A percentile compares a stretch with the other conserved stretches of the same genome.
These are phyloP conservation scores for Ceraceosorus guamensis DNA, from an alignment of 1,284 basidiomycete species.

Conservation along the genomic window DNA sequence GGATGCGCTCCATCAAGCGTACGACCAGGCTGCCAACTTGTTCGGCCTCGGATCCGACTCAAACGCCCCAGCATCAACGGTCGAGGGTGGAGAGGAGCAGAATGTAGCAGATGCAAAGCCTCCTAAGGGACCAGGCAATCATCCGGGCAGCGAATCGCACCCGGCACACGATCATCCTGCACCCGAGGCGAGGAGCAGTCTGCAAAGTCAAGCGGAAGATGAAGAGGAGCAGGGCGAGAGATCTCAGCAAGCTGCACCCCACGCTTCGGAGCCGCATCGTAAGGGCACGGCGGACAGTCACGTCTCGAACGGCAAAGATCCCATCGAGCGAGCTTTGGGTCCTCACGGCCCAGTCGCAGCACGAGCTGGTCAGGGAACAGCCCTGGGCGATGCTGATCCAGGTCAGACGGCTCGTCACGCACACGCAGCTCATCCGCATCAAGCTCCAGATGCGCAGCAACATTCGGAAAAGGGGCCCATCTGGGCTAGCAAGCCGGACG, in stretches of 20 bases:
- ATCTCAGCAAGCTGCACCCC: neutral
- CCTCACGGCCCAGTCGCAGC: neutral
- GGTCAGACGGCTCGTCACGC: neutral
- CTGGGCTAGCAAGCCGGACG: conserved; percentile 32
- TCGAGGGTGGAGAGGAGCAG: conserved; percentile 1
- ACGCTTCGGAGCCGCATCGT: neutral
- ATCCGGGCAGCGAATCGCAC: neutral
- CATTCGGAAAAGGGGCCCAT: conserved; percentile 27
- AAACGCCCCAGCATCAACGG: neutral
- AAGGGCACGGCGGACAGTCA: neutral
- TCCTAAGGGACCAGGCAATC: conserved; percentile 1
- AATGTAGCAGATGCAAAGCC: neutral
- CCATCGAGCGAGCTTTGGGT: conserved; percentile 4
- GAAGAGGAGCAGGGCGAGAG: conserved; percentile 3
- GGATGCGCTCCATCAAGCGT: conserved; percentile 6
- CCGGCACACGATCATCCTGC: neutral
- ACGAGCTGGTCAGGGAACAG: neutral
- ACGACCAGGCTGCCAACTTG: conserved; percentile 4
- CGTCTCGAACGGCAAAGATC: conserved; percentile 1
- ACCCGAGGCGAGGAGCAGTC: too few relatives aligned
- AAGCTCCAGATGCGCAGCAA: conserved; percentile 4
- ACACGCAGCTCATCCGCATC: conserved; percentile 1
- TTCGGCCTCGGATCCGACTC: conserved; percentile 1
- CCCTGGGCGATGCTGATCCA: neutral
- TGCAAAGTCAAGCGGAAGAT: neutral